A percentile compares a stretch with the other conserved stretches of the same genome.
Conservation (phyloP, 495 filamentous ascomycete species). For the Penicillium steckii region DNA sequence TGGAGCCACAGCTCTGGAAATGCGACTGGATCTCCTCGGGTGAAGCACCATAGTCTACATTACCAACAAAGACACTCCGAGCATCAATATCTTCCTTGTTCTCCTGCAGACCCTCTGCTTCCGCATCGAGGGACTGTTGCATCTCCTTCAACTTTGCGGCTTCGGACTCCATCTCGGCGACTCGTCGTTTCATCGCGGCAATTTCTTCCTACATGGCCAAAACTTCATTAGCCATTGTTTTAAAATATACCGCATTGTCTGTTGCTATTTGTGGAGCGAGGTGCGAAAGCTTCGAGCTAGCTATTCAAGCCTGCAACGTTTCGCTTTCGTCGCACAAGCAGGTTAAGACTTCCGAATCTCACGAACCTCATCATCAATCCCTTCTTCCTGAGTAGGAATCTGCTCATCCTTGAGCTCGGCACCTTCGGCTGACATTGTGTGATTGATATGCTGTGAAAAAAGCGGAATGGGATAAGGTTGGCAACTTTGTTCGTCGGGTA, state of each 20-base stretch:
- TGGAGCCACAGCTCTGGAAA: conserved; percentile 95
- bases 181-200: conserved; percentile 93
- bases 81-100: conserved; percentile 95
- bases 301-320: too few relatives aligned
- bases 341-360: background rate
- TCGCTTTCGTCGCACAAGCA: too few relatives aligned
- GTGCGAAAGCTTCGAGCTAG: too few relatives aligned
- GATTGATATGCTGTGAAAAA: background rate
- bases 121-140: conserved; percentile 86
- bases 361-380: conserved; percentile 47
- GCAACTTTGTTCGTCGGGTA: background rate
- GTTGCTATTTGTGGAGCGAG: background rate
- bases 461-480: background rate
- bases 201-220: conserved; percentile 74
- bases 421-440: conserved; percentile 33
- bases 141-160: conserved; percentile 95
- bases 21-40: conserved; percentile 99
- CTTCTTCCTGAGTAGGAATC: conserved; percentile 38
- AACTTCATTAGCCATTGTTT: too few relatives aligned
- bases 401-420: conserved; percentile 40
- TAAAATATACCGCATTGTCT: background rate
- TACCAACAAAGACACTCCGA: conserved; percentile 96
- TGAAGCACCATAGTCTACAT: conserved; percentile 96
- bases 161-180: conserved; percentile 98
- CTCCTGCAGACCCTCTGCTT: conserved; percentile 77